phyloP scores from a whole-genome alignment of 345 rosid genomes.

The Moricandia moricandioides region DNA sequence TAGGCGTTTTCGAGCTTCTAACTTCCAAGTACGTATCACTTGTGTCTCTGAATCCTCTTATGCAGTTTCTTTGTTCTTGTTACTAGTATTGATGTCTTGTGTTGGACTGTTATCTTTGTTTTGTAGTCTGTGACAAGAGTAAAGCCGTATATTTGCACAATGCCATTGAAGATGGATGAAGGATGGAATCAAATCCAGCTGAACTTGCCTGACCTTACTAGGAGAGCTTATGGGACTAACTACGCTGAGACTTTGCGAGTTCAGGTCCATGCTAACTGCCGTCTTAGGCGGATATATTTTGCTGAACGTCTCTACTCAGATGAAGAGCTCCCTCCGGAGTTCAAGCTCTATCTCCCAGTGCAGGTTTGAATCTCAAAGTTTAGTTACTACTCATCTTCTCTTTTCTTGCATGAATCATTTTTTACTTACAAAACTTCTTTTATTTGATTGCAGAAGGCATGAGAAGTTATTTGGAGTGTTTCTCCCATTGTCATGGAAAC shows the following conservation, averaged over 20 bases:
- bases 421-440: not conserved
- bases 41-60: not conserved
- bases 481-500: not conserved
- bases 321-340: constrained; percentile 97
- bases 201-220: constrained; percentile 84
- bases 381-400: not conserved
- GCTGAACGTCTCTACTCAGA: constrained; percentile 91
- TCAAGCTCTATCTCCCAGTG: constrained; percentile 87
- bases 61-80: not conserved
- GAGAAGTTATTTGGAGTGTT: constrained; percentile 6
- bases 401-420: not conserved
- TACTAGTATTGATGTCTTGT: constrained; percentile 10
- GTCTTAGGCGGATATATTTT: constrained; percentile 87
- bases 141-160: constrained; percentile 93
- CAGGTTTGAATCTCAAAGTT: constrained; percentile 48
- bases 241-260: constrained; percentile 92
- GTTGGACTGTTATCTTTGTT: not conserved
- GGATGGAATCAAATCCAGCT: constrained; percentile 99
- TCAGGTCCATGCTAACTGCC: constrained; percentile 97
- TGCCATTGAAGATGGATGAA: constrained; percentile 95
- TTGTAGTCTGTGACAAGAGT: constrained; percentile 85
- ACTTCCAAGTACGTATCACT: constrained; percentile 75
- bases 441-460: constrained; percentile 52
- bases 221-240: constrained; percentile 96
- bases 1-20: constrained; percentile 96